These are phyloP conservation scores for Naganishia liquefaciens DNA, from an alignment of 1,284 basidiomycete species.

Conservation along the genomic window DNA sequence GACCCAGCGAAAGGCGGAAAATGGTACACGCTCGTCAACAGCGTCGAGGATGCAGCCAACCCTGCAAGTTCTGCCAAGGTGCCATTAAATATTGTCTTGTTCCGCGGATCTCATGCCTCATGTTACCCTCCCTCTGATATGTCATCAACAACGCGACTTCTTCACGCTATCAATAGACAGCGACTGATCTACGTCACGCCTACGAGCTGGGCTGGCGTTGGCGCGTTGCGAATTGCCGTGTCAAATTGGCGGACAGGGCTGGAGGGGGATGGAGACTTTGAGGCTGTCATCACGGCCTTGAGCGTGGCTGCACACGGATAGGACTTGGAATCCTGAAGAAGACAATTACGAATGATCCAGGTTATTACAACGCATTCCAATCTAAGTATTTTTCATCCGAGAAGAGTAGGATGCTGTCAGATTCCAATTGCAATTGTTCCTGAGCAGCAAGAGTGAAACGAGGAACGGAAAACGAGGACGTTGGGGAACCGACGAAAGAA, in stretches of 20 bases:
- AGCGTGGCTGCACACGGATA: constrained; percentile 36
- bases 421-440: too few species aligned
- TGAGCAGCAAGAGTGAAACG: too few species aligned
- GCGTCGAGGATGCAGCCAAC: constrained; percentile 28
- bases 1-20: constrained; percentile 36
- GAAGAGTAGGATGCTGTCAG: too few species aligned
- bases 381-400: too few species aligned
- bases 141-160: constrained; percentile 40
- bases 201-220: constrained; percentile 53
- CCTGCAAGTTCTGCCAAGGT: constrained; percentile 38
- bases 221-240: constrained; percentile 57
- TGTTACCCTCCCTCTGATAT: constrained; percentile 38
- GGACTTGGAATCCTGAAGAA: too few species aligned
- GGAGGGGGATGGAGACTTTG: constrained; percentile 36
- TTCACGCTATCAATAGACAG: constrained; percentile 52
- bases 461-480: too few species aligned
- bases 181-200: constrained; percentile 55
- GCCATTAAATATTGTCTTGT: constrained; percentile 57
- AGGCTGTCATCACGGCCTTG: constrained; percentile 10
- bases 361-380: too few species aligned
- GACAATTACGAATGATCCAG: too few species aligned
- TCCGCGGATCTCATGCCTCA: constrained; percentile 45
- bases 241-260: constrained; percentile 57
- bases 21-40: constrained; percentile 53
- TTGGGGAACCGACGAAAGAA: too few species aligned